phyloP scores from a whole-genome alignment of 192 early-diverging fungal species.

The Coemansia sp. region DNA sequence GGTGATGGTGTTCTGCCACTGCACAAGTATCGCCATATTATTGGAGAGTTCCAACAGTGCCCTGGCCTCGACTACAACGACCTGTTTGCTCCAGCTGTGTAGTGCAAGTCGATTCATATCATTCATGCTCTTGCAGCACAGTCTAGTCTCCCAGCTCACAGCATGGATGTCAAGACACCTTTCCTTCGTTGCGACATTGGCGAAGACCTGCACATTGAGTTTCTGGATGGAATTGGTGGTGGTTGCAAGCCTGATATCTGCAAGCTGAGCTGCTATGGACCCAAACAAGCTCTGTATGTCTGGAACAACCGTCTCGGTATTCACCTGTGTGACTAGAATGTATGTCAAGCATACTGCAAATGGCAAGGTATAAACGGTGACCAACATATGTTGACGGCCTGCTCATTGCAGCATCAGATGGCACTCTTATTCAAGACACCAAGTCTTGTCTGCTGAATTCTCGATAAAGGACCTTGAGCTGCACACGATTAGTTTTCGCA shows the following conservation, averaged over 20 bases:
- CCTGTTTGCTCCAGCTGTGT: too few relatives aligned
- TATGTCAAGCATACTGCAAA: not conserved
- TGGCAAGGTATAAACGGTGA: not conserved
- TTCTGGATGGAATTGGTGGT: conserved; percentile 12
- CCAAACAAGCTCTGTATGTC: conserved; percentile 10
- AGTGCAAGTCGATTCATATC: too few relatives aligned
- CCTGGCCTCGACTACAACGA: too few relatives aligned
- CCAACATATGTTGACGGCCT: conserved; percentile 13
- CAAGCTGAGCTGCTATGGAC: conserved; percentile 11
- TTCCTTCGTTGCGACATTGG: conserved; percentile 14
- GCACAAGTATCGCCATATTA: too few relatives aligned
- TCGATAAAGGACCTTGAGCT: not conserved
- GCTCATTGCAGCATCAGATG: not conserved
- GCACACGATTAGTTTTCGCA: not conserved
- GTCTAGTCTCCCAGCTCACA: too few relatives aligned
- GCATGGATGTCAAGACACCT: too few relatives aligned
- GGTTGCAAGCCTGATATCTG: not conserved
- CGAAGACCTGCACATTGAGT: conserved; percentile 6
- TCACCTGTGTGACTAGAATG: conserved; percentile 1
- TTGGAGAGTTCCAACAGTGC: too few relatives aligned
- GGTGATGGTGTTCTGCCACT: too few relatives aligned
- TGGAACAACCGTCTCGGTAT: not conserved
- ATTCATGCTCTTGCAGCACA: too few relatives aligned
- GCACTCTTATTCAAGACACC: not conserved
- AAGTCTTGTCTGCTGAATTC: not conserved